Conservation (phyloP, 169 alveolate genomes). For the Eimeria acervulina region DNA sequence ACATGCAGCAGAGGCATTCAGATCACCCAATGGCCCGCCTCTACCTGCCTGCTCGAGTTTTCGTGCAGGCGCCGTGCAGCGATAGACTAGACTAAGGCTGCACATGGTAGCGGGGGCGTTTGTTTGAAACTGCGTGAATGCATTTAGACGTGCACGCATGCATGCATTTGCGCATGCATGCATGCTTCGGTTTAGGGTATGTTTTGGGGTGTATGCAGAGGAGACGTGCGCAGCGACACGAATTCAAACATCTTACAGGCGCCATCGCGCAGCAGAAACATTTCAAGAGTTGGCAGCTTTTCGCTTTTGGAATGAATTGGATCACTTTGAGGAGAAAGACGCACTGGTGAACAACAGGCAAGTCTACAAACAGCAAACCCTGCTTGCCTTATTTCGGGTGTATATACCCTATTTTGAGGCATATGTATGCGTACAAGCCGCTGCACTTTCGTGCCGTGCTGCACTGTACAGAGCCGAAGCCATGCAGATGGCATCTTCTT, state of each 20-base stretch:
- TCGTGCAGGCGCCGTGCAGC: not conserved
- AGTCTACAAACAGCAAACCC: too few species aligned
- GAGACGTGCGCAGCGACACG: slow-evolving; percentile 65
- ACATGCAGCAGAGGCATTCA: not conserved
- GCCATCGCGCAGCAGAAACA: slow-evolving; percentile 77
- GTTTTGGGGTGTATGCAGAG: not conserved
- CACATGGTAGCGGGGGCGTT: too few species aligned
- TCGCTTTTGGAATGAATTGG: slow-evolving; percentile 79
- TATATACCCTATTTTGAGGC: not conserved
- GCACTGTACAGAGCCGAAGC: too few species aligned
- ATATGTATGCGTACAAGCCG: too few species aligned
- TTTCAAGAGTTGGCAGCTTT: slow-evolving; percentile 79
- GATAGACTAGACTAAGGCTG: not conserved
- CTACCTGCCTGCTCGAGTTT: not conserved
- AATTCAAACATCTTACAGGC: slow-evolving; percentile 64
- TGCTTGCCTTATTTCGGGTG: not conserved
- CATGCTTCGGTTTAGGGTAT: not conserved
- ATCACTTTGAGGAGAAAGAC: slow-evolving; percentile 79
- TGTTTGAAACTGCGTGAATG: not conserved
- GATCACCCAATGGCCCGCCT: not conserved
- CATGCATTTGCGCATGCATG: not conserved
- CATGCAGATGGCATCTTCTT: not conserved
- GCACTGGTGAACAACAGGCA: slow-evolving; percentile 80
- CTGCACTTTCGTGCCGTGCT: too few species aligned
- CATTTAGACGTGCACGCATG: not conserved